Base-by-base conservation (phyloP, 257 asterid genomes). In the Paulownia fortunei region DNA sequence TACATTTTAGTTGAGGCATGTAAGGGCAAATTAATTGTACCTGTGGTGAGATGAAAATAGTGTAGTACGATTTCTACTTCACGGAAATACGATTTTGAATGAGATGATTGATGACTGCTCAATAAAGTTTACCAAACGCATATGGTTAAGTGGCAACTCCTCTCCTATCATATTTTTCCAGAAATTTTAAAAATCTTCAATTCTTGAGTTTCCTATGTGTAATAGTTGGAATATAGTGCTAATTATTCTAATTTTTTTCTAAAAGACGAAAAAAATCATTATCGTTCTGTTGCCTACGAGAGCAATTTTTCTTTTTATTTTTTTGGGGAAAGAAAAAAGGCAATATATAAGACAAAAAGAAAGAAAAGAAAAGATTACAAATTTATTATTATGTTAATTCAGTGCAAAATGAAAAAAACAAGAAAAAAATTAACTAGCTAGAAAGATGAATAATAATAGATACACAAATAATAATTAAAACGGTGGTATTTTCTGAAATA, bases 221-320 rank as follows among this genome's bases (percentile, higher is more conserved):
- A 55, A 70, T 72, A 18, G 2, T 65, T 78, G 62, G 79, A 61
- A 79, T 54, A 56, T 82, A 36, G 69, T 72, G 41, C 27, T 7
- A 69, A 61, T 11, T 39, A 34, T 51, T 44, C 16, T 62, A 24
- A 21, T 58, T 36, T 24, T 37, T 58, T 12, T 16, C 12, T 6
- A 30, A 24, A 66, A 23, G 72, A 78, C 81, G 51, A 62, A 81
- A 44, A n/a, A 8, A 3, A 39, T 74, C 67, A 7, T 47, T 46
- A 8, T 61, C 79, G 26, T 26, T 77, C 52, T 37, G 8, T 27
- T 36, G 11, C 52, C 21, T 34, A 32, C 46, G 4, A 26, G 13
- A 13, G 41, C 46, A 15, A 13, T 12, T 61, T 62, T 23, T 32
- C 44, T 11, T 32, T 62, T 4, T 62, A 2, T 2, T 13, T 62